Conservation (phyloP, 805 yeast genomes). For the Candida suzukii region DNA sequence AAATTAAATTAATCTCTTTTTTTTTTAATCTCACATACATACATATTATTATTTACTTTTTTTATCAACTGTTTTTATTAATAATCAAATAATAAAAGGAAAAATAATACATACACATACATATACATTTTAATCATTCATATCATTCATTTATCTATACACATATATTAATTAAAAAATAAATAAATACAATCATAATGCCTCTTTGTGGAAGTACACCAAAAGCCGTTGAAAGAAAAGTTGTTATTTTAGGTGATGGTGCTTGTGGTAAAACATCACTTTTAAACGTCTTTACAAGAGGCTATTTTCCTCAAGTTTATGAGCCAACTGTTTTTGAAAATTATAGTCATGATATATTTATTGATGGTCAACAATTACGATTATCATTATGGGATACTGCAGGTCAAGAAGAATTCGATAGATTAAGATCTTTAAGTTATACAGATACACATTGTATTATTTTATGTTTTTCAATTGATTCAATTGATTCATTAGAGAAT, state of each 20-base stretch:
- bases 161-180: neutral
- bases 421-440: constrained; percentile 86
- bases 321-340: constrained; percentile 98
- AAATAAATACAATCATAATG: constrained; percentile 13
- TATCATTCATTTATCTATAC: too few species aligned
- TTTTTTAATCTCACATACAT: too few species aligned
- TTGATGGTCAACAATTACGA: constrained; percentile 89
- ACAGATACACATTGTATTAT: constrained; percentile 95
- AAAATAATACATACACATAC: too few species aligned
- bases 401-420: constrained; percentile 97
- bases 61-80: too few species aligned
- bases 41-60: too few species aligned
- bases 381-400: constrained; percentile 98
- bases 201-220: constrained; percentile 37
- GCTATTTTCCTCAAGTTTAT: constrained; percentile 96
- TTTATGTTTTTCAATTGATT: constrained; percentile 92
- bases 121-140: too few species aligned
- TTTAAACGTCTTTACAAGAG: constrained; percentile 91
- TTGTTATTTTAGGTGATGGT: constrained; percentile 95
- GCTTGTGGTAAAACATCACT: constrained; percentile 98
- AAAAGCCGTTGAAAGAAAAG: constrained; percentile 75
- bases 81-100: too few species aligned
- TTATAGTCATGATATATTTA: constrained; percentile 93
- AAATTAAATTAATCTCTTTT: too few species aligned
- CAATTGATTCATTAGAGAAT: constrained; percentile 88